phyloP scores from a whole-genome alignment of 1,284 basidiomycete genomes.

The Cryptococcus sp. region DNA sequence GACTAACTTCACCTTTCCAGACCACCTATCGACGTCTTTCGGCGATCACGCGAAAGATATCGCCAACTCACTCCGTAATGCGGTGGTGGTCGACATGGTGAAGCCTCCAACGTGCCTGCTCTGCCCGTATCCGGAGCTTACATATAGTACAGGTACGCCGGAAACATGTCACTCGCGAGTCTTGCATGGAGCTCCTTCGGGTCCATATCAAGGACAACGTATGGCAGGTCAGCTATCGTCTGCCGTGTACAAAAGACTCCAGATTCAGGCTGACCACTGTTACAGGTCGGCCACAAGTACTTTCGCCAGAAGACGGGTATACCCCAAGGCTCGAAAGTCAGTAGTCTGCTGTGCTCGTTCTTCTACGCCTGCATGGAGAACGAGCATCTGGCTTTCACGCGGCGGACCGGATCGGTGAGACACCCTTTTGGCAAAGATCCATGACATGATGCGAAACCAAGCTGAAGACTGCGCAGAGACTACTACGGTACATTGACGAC shows the following conservation, averaged over 20 bases:
- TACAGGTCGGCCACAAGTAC: slow-evolving; percentile 37
- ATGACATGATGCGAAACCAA: background rate
- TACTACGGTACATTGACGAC: slow-evolving; percentile 89
- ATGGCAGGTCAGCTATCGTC: slow-evolving; percentile 64
- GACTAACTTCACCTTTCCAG: slow-evolving; percentile 55
- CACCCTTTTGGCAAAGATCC: too few species aligned
- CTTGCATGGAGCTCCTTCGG: slow-evolving; percentile 72
- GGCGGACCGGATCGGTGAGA: slow-evolving; percentile 63
- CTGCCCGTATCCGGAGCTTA: background rate
- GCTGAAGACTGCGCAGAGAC: slow-evolving; percentile 58
- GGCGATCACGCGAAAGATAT: slow-evolving; percentile 56
- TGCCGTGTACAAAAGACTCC: background rate
- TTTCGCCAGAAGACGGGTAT: slow-evolving; percentile 81
- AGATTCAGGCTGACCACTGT: background rate
- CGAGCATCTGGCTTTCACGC: slow-evolving; percentile 62
- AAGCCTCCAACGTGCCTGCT: slow-evolving; percentile 7
- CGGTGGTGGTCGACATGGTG: slow-evolving; percentile 83
- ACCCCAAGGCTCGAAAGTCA: slow-evolving; percentile 91
- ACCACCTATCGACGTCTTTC: slow-evolving; percentile 23
- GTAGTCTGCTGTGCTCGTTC: slow-evolving; percentile 84
- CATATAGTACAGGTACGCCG: slow-evolving; percentile 24
- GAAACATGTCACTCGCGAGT: slow-evolving; percentile 53
- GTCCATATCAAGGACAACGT: slow-evolving; percentile 90
- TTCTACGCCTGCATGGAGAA: slow-evolving; percentile 91
- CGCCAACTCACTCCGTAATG: slow-evolving; percentile 70